These are phyloP conservation scores for Quillaja saponaria DNA, from an alignment of 306 rosid species.

Conservation along the genomic window DNA sequence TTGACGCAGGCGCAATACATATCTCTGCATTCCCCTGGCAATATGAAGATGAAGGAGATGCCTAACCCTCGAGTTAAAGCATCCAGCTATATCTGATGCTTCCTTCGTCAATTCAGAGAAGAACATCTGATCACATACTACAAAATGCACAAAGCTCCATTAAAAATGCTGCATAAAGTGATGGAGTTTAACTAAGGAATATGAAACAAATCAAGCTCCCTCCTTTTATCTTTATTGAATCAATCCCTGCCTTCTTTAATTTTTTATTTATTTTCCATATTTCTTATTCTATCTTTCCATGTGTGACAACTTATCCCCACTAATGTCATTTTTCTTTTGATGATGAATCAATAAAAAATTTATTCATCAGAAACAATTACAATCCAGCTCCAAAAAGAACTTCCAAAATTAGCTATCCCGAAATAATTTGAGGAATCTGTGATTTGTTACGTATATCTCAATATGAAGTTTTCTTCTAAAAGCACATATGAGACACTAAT, in stretches of 20 bases:
- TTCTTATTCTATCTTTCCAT: too few species aligned
- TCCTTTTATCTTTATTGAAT: too few species aligned
- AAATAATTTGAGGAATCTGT: too few species aligned
- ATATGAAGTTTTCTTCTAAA: too few species aligned
- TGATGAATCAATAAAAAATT: neutral
- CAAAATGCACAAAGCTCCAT: conserved; percentile 22
- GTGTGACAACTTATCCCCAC: too few species aligned
- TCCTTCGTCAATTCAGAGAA: conserved; percentile 86
- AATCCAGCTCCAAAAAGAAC: too few species aligned
- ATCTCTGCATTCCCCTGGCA: conserved; percentile 73
- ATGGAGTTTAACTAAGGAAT: neutral
- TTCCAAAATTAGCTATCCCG: too few species aligned
- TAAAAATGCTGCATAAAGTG: conserved; percentile 20
- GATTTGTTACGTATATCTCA: too few species aligned
- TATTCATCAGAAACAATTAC: too few species aligned
- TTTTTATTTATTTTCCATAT: too few species aligned
- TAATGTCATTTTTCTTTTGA: neutral
- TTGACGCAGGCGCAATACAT: conserved; percentile 47
- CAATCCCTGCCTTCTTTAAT: too few species aligned
- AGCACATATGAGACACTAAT: too few species aligned
- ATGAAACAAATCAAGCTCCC: neutral
- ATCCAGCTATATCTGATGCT: conserved; percentile 66
- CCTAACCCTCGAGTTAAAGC: conserved; percentile 72
- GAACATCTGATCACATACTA: conserved; percentile 74
- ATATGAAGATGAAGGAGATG: conserved; percentile 80